Base-by-base conservation (phyloP, 768 basidiomycete genomes). In the Lentinula lateritia region DNA sequence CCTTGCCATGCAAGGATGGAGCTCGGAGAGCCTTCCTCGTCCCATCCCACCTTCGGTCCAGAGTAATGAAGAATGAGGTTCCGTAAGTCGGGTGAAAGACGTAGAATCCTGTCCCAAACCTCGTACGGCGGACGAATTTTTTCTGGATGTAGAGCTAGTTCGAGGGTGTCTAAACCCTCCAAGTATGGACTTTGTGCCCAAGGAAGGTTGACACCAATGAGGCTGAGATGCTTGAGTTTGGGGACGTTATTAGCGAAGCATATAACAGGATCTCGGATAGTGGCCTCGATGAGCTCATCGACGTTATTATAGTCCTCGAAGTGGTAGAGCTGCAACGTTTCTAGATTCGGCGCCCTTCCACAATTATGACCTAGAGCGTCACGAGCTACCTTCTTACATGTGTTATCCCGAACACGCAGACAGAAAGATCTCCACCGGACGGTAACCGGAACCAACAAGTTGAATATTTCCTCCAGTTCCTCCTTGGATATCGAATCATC, bases 171-270 rank as follows among this genome's bases (percentile, higher is more conserved):
- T 45, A 88, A 74, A 46, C 75, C 75, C 28, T 70, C 69, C 59
- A 87, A 77, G 71, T 80, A 85, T 6, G 81, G 77, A 34, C 77
- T 76, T 23, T 74, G 70, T 4, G 73, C 75, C 85, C 85, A 88
- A 3, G 82, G 82, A 35, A 88, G 78, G 69, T 86, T 87, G 63
- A 88, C 85, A 55, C 86, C 86, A 63, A 86, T 84, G 52, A 88
- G 74, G 16, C 83, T 84, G 54, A 87, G 75, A 66, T 85, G 82
- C 63, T 72, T 76, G 48, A 87, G 71, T 6, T 72, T 70, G 10
- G 85, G 86, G 10, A 85, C 74, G 20, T 68, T 62, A 66, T 84
- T 83, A 67, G 72, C 72, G 70, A 88, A 86, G 36, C 86, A 79
- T 61, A 78, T 72, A 6, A 87, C 85, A 8, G 86, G 85, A 3